Evolutionary conservation across 768 basidiomycete species (phyloP).

Genomic region (Amanita fuliginea): DNA sequence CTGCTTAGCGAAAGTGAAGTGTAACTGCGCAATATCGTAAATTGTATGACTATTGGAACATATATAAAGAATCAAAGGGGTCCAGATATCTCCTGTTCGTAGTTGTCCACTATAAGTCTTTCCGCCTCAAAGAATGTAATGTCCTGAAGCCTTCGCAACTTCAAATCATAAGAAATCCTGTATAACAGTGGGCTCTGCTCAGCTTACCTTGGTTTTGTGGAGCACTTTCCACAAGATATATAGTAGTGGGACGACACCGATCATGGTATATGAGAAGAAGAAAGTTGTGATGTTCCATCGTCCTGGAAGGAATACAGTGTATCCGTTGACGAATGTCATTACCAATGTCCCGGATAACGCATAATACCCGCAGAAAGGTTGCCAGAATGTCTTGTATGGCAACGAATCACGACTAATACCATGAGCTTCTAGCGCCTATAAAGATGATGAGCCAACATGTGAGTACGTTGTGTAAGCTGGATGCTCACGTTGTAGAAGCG

Average conservation of each 20-base stretch:
- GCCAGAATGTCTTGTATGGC: conserved; percentile 36
- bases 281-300: conserved; percentile 36
- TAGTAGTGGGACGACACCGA: conserved; percentile 28
- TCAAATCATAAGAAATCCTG: neutral
- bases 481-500: conserved; percentile 32
- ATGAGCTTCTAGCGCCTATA: conserved; percentile 32
- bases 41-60: too few species aligned
- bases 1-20: conserved; percentile 9
- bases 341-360: conserved; percentile 29
- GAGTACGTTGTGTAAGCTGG: neutral
- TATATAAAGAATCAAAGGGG: neutral
- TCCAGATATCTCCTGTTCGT: conserved; percentile 21
- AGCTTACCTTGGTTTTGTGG: conserved; percentile 26
- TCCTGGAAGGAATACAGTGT: conserved; percentile 41
- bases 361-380: conserved; percentile 44
- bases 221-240: conserved; percentile 37
- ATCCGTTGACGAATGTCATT: conserved; percentile 39
- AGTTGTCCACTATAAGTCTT: conserved; percentile 28
- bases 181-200: neutral
- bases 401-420: conserved; percentile 31
- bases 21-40: too few species aligned
- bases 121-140: conserved; percentile 36
- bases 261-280: conserved; percentile 39
- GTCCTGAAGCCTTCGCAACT: conserved; percentile 30
- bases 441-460: neutral